phyloP scores from a whole-genome alignment of 2,329 filamentous ascomycete genomes.

The Sporothrix sp. region DNA sequence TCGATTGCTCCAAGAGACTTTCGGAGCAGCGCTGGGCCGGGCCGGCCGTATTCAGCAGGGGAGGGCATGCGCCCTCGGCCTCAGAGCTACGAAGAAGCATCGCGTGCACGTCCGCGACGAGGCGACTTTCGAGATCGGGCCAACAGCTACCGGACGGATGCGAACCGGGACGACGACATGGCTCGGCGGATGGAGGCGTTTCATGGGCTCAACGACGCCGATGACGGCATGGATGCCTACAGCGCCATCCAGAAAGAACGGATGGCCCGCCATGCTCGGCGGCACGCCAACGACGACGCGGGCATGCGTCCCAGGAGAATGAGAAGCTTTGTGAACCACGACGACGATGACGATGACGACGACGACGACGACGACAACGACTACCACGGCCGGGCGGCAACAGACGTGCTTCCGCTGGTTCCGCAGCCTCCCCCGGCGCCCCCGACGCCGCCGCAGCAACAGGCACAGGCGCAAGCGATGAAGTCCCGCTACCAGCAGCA shows the following conservation, averaged over 20 bases:
- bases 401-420: conserved; percentile 27
- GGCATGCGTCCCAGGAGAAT: conserved; percentile 15
- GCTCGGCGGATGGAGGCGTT: conserved; percentile 29
- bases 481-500: background rate
- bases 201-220: conserved; percentile 28
- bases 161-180: conserved; percentile 24
- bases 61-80: conserved; percentile 21
- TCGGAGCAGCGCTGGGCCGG: conserved; percentile 10
- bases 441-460: conserved; percentile 18
- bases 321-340: conserved; percentile 51
- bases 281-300: conserved; percentile 22
- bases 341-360: conserved; percentile 45
- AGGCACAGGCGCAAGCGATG: conserved; percentile 15
- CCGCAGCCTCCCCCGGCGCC: conserved; percentile 21
- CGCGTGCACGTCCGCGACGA: conserved; percentile 27
- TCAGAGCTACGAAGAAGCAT: conserved; percentile 38
- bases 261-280: conserved; percentile 17
- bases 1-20: conserved; percentile 25
- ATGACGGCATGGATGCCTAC: background rate
- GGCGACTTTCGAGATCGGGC: background rate
- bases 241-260: background rate
- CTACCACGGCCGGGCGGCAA: conserved; percentile 35
- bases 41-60: conserved; percentile 12
- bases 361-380: conserved; percentile 49
- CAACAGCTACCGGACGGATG: conserved; percentile 22